Conservation (phyloP, 192 early-diverging fungal species). For the Thamnidium elegans region DNA sequence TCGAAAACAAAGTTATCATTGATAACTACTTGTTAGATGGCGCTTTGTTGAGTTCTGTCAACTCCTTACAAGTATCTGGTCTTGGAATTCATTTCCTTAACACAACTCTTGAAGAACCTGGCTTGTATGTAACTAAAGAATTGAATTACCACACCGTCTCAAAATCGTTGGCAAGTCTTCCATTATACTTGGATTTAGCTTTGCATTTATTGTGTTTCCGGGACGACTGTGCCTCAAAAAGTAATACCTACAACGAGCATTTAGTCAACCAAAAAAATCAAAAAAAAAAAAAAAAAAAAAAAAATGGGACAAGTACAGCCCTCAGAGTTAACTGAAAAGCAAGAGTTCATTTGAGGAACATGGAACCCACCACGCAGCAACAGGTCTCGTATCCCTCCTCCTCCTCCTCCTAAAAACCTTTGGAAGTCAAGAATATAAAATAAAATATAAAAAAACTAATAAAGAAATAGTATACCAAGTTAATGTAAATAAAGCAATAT, state of each 20-base stretch:
- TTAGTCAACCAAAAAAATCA: constrained; percentile 5
- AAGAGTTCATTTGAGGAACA: constrained; percentile 4
- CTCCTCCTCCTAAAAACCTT: constrained; percentile 1
- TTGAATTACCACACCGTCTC: background rate
- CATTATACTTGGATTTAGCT: background rate
- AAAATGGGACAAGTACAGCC: constrained; percentile 1
- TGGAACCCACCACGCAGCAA: background rate
- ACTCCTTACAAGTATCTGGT: background rate
- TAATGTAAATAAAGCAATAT: constrained; percentile 8
- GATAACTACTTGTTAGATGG: too few relatives aligned
- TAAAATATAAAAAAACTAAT: too few relatives aligned
- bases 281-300: background rate
- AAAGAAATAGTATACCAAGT: background rate
- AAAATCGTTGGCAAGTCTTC: background rate
- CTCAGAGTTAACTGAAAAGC: background rate
- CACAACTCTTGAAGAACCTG: background rate
- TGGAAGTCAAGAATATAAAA: constrained; percentile 4
- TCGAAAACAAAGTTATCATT: too few relatives aligned
- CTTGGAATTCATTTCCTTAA: background rate
- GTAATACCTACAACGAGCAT: background rate
- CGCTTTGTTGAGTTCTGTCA: too few relatives aligned
- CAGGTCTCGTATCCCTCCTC: background rate
- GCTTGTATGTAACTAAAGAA: background rate
- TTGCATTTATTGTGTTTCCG: background rate
- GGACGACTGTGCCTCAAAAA: background rate